Conservation (phyloP, 306 rosid species). For the Quercus bicolor region DNA sequence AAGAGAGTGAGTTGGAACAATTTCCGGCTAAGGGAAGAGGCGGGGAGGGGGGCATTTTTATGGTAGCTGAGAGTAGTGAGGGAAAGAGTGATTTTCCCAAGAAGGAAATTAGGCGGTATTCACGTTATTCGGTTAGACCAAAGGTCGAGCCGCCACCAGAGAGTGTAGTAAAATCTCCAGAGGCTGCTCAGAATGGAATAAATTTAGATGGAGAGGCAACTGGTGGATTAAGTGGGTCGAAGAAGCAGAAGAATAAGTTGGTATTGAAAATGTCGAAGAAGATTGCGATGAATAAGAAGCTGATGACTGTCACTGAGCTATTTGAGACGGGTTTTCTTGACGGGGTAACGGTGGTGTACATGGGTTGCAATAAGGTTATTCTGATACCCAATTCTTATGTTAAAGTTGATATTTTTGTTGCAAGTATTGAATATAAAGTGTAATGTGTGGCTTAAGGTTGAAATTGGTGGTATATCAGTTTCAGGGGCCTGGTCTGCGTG, state of each 20-base stretch:
- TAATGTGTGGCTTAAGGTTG: conserved; percentile 6
- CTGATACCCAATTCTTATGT: background rate
- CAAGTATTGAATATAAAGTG: background rate
- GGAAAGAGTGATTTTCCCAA: conserved; percentile 16
- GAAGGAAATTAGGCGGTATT: conserved; percentile 36
- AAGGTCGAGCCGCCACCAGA: conserved; percentile 26
- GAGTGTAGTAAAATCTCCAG: conserved; percentile 8
- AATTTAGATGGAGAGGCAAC: conserved; percentile 32
- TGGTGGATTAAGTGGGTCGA: conserved; percentile 19
- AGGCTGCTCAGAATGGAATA: conserved; percentile 18
- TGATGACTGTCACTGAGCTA: conserved; percentile 75
- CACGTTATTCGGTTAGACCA: conserved; percentile 36
- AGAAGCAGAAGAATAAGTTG: conserved; percentile 40
- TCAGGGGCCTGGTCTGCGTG: conserved; percentile 78
- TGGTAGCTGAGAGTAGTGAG: background rate
- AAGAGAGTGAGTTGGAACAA: conserved; percentile 7
- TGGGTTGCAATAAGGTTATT: conserved; percentile 82
- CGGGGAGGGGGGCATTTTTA: conserved; percentile 17
- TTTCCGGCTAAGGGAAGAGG: conserved; percentile 23
- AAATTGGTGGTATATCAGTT: conserved; percentile 21
- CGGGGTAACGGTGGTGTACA: conserved; percentile 83
- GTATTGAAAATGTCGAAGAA: conserved; percentile 74
- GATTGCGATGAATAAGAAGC: conserved; percentile 52
- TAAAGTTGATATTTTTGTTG: background rate
- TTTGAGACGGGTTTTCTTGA: conserved; percentile 91